phyloP scores from a whole-genome alignment of 352 stramenopile genomes.

The Globisporangium parvum region DNA sequence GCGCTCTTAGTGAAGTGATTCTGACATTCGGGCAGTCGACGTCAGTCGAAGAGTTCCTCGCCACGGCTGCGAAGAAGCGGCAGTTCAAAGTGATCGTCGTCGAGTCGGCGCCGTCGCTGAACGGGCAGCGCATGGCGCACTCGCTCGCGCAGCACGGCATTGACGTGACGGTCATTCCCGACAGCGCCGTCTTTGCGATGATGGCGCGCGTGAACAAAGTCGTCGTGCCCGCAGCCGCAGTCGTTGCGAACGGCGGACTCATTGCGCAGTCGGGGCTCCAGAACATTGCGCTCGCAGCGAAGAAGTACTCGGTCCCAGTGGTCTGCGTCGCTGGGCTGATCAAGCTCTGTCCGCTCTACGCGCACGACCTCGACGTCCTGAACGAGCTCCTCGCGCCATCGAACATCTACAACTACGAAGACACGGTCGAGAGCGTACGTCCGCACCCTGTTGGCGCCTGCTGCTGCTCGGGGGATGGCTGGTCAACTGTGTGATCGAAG shows the following conservation, averaged over 20 bases:
- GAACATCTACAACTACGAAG: conserved; percentile 87
- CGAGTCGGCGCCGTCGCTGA: conserved; percentile 90
- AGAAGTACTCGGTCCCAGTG: conserved; percentile 95
- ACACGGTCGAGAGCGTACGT: conserved; percentile 83
- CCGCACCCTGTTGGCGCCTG: not conserved
- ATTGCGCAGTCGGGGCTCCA: conserved; percentile 94
- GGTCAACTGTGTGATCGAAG: not conserved
- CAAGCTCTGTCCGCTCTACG: conserved; percentile 97
- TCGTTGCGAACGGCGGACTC: conserved; percentile 96
- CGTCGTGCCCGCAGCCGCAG: conserved; percentile 92
- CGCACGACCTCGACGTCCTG: conserved; percentile 96
- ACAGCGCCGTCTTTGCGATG: conserved; percentile 96
- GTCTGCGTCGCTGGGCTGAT: conserved; percentile 97
- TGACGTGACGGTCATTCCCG: conserved; percentile 94
- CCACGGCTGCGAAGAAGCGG: conserved; percentile 87
- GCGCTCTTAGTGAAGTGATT: conserved; percentile 87
- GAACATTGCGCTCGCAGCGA: conserved; percentile 94
- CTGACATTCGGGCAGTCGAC: conserved; percentile 92
- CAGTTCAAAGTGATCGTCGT: conserved; percentile 95
- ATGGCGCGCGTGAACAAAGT: conserved; percentile 99
- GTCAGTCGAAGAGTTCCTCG: conserved; percentile 90
- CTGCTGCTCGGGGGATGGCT: too few relatives aligned
- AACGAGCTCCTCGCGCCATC: conserved; percentile 87
- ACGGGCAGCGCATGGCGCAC: conserved; percentile 88
- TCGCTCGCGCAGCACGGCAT: conserved; percentile 88